These are phyloP conservation scores for Penicillium sp. DNA, from an alignment of 2,329 filamentous ascomycete species.

Conservation along the genomic window DNA sequence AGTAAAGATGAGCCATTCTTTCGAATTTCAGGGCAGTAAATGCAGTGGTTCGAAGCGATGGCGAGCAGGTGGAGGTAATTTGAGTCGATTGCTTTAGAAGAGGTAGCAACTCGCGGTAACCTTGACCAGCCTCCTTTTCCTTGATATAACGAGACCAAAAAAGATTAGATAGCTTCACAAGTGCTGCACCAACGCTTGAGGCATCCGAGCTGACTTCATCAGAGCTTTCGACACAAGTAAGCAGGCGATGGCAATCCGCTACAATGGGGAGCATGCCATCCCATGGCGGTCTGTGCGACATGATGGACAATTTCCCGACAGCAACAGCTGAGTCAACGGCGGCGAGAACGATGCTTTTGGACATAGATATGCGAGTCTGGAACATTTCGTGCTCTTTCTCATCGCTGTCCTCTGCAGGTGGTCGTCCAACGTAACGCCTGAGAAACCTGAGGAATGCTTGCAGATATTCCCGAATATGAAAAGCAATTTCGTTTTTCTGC, in stretches of 20 bases:
- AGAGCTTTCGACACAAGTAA: constrained; percentile 28
- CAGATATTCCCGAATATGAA: constrained; percentile 37
- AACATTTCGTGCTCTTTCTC: constrained; percentile 33
- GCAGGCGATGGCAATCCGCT: constrained; percentile 38
- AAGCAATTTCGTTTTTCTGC: constrained; percentile 20
- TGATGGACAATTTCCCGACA: constrained; percentile 40
- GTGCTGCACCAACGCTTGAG: constrained; percentile 24
- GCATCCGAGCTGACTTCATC: constrained; percentile 12
- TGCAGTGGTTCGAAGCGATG: constrained; percentile 36
- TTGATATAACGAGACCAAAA: constrained; percentile 50
- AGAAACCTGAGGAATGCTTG: constrained; percentile 42
- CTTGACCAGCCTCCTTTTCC: constrained; percentile 38
- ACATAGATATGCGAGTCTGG: constrained; percentile 31
- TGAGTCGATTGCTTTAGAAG: constrained; percentile 43
- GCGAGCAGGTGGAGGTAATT: constrained; percentile 35
- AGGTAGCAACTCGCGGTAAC: constrained; percentile 36
- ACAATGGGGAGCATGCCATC: constrained; percentile 37
- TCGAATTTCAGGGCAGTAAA: constrained; percentile 47
- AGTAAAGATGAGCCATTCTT: constrained; percentile 42
- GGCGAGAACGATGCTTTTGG: constrained; percentile 39
- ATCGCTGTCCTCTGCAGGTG: constrained; percentile 28
- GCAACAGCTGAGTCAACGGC: constrained; percentile 43
- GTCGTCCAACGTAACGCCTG: constrained; percentile 41
- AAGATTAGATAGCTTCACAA: constrained; percentile 46
- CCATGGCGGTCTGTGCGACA: constrained; percentile 40